A percentile compares a stretch with the other conserved stretches of the same genome.
Evolutionary conservation across 139 green algal species (phyloP).

Genomic region (Chlorella sp.): DNA sequence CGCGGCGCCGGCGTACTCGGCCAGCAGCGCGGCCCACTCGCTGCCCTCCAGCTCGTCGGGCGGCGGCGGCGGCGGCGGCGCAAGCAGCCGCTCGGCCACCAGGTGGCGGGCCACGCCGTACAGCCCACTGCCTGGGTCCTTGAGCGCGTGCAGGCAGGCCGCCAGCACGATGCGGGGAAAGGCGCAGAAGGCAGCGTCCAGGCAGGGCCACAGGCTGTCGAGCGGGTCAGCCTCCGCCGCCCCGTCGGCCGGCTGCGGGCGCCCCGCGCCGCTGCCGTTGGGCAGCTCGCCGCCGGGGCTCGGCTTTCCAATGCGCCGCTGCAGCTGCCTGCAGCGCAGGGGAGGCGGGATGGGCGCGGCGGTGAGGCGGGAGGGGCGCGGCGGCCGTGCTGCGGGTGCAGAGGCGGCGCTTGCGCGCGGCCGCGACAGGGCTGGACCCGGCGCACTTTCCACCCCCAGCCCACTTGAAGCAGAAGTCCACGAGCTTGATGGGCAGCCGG

Average conservation of each 20-base stretch:
- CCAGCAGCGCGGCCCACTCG: neutral
- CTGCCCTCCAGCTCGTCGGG: neutral
- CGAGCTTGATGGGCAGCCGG: constrained; percentile 35
- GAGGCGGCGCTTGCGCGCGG: too few relatives aligned
- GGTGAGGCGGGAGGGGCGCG: neutral
- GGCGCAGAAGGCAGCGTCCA: constrained; percentile 9
- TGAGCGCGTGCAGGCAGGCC: constrained; percentile 37
- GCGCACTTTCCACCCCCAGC: too few relatives aligned
- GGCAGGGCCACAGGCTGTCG: constrained; percentile 13
- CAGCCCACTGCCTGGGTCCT: constrained; percentile 1
- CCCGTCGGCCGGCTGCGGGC: neutral
- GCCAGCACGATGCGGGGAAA: constrained; percentile 37
- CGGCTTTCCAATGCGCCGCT: too few relatives aligned
- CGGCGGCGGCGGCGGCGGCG: neutral
- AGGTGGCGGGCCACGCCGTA: constrained; percentile 11
- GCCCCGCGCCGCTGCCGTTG: neutral
- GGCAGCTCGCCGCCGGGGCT: too few relatives aligned
- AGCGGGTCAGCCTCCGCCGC: neutral
- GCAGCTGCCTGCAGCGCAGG: constrained; percentile 17
- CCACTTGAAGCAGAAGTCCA: constrained; percentile 31
- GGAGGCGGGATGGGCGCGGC: neutral
- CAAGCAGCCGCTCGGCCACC: constrained; percentile 8
- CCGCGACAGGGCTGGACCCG: too few relatives aligned
- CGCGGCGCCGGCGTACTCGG: neutral
- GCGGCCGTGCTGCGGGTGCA: too few relatives aligned